These are phyloP conservation scores for Heimioporus retisporus DNA, from an alignment of 1,284 basidiomycete species.

Conservation along the genomic window DNA sequence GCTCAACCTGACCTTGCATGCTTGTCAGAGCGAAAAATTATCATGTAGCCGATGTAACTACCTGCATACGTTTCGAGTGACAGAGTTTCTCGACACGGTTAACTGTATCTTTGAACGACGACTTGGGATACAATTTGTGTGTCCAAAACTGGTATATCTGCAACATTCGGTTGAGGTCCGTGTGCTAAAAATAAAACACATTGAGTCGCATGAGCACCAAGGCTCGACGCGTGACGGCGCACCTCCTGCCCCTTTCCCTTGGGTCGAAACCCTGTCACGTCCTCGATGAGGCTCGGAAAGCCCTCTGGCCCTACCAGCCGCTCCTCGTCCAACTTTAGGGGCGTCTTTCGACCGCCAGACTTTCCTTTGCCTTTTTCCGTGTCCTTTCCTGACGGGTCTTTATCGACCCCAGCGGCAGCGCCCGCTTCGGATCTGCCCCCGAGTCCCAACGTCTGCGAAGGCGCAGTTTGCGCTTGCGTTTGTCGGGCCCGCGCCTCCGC, in stretches of 20 bases:
- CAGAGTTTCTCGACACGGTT: conserved; percentile 87
- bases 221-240: conserved; percentile 29
- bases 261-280: conserved; percentile 79
- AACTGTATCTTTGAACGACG: conserved; percentile 87
- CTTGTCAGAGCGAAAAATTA: conserved; percentile 21
- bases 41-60: conserved; percentile 44
- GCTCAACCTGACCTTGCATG: conserved; percentile 67
- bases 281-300: conserved; percentile 80
- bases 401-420: conserved; percentile 21
- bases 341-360: conserved; percentile 57
- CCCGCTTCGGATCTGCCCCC: conserved; percentile 56
- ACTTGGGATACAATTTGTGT: conserved; percentile 90
- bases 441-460: conserved; percentile 35
- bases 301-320: conserved; percentile 78
- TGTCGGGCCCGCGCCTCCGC: conserved; percentile 57
- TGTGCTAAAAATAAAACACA: conserved; percentile 54
- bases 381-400: conserved; percentile 11
- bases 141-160: conserved; percentile 94
- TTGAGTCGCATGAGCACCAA: conserved; percentile 2
- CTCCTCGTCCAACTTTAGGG: conserved; percentile 77
- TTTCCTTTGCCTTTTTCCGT: conserved; percentile 35
- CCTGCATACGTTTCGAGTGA: conserved; percentile 86
- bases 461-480: conserved; percentile 50
- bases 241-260: conserved; percentile 95
- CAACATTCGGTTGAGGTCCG: conserved; percentile 83